These are phyloP conservation scores for Astrothelium macrocarpum DNA, from an alignment of 495 filamentous ascomycete genomes.

Conservation along the genomic window DNA sequence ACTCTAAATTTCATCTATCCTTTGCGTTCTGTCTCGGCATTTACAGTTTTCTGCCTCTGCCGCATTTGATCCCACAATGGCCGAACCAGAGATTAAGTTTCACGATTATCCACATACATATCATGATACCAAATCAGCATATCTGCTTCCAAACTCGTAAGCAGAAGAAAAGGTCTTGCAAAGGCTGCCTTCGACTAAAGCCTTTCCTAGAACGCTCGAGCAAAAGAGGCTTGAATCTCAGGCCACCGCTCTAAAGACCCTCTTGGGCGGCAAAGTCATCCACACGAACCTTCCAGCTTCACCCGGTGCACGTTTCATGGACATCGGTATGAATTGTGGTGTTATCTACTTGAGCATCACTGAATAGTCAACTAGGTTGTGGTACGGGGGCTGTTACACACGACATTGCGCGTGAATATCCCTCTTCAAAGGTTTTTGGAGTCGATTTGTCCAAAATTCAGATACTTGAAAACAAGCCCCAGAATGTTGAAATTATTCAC, in stretches of 20 bases:
- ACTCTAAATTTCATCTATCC: too few species aligned
- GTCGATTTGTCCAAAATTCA: conserved; percentile 6
- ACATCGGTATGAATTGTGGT: too few species aligned
- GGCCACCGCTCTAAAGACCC: not conserved
- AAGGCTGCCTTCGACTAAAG: too few species aligned
- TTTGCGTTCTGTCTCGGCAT: too few species aligned
- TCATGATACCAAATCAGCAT: not conserved
- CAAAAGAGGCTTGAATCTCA: not conserved
- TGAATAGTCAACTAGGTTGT: too few species aligned
- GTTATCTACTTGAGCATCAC: too few species aligned
- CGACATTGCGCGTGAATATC: conserved; percentile 5
- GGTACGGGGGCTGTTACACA: conserved; percentile 9
- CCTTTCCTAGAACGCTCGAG: not conserved
- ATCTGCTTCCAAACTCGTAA: not conserved
- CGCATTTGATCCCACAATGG: not conserved
- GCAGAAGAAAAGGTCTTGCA: too few species aligned
- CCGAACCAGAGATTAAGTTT: not conserved
- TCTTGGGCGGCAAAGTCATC: not conserved
- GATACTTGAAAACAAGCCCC: not conserved
- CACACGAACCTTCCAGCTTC: not conserved
- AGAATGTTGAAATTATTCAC: not conserved
- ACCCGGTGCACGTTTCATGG: not conserved
- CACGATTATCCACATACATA: not conserved
- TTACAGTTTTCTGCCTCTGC: too few species aligned
- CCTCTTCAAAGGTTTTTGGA: conserved; percentile 3